Evolutionary conservation across 129 eudicot species (phyloP).

Genomic region (Smallanthus sonchifolius): DNA sequence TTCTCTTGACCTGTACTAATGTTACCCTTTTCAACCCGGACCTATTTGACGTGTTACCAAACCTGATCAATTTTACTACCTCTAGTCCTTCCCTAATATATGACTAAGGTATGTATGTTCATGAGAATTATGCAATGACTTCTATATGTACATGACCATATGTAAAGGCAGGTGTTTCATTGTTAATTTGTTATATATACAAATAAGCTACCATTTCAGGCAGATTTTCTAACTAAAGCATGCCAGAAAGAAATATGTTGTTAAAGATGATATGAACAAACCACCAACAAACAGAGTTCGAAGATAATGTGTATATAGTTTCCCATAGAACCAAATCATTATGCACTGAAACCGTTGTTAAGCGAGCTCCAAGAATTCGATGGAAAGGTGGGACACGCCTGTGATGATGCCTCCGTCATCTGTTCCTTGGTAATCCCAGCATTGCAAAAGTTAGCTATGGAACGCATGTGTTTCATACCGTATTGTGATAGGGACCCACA

Average conservation of each 20-base stretch:
- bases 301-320: not conserved
- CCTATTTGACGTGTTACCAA: not conserved
- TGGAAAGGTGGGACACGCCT: slow-evolving; percentile 57
- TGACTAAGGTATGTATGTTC: not conserved
- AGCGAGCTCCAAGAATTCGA: slow-evolving; percentile 67
- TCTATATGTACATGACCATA: not conserved
- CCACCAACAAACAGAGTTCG: not conserved
- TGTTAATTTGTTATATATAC: slow-evolving; percentile 19
- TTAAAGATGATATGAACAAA: not conserved
- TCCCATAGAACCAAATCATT: not conserved
- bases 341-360: slow-evolving; percentile 63
- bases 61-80: not conserved
- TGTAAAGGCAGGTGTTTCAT: not conserved
- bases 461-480: slow-evolving; percentile 81
- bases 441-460: slow-evolving; percentile 73
- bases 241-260: not conserved
- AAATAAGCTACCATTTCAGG: not conserved
- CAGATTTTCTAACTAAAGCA: not conserved
- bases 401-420: slow-evolving; percentile 49
- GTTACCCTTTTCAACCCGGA: not conserved
- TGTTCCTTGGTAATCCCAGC: slow-evolving; percentile 58
- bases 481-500: slow-evolving; percentile 78
- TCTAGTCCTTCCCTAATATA: not conserved
- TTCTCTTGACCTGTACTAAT: not conserved
- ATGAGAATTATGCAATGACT: not conserved